Conservation (phyloP, 345 rosid species). For the Citrus hindsii region DNA sequence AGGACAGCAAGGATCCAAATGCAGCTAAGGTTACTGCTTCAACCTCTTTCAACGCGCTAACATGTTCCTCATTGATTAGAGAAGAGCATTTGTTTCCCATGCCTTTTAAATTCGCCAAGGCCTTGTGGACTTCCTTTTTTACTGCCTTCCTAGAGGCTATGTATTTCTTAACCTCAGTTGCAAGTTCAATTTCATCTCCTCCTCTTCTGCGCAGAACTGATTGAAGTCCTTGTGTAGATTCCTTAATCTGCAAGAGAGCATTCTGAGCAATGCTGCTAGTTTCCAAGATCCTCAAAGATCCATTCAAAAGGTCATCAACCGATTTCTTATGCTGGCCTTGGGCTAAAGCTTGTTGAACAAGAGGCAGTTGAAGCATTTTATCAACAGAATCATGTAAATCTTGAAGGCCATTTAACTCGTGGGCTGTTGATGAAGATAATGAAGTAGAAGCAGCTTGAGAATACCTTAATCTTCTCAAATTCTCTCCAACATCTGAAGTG, state of each 20-base stretch:
- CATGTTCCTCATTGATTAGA: neutral
- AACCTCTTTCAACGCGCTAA: slow-evolving; percentile 26
- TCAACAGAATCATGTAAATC: slow-evolving; percentile 36
- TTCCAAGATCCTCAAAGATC: slow-evolving; percentile 31
- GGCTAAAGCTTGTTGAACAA: slow-evolving; percentile 10
- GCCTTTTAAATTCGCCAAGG: slow-evolving; percentile 25
- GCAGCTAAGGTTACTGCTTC: slow-evolving; percentile 22
- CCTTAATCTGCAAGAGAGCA: slow-evolving; percentile 26
- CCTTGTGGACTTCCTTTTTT: slow-evolving; percentile 40
- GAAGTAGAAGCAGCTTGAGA: slow-evolving; percentile 5
- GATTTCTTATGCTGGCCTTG: neutral
- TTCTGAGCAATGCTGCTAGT: slow-evolving; percentile 28
- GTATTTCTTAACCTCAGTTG: slow-evolving; percentile 32
- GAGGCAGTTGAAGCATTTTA: slow-evolving; percentile 1
- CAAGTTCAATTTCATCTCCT: slow-evolving; percentile 7
- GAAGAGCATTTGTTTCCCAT: slow-evolving; percentile 15
- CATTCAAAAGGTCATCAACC: slow-evolving; percentile 4
- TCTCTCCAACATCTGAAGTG: slow-evolving; percentile 30
- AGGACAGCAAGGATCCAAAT: slow-evolving; percentile 39
- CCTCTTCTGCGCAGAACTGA: slow-evolving; percentile 28
- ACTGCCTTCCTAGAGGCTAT: slow-evolving; percentile 36
- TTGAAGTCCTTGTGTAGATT: slow-evolving; percentile 27
- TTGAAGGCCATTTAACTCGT: slow-evolving; percentile 19
- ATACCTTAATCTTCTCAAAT: slow-evolving; percentile 16
- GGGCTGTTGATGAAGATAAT: slow-evolving; percentile 1